Evolutionary conservation across 768 basidiomycete species (phyloP), one percentile per base, ranked within the genome.

Genomic region (Lactifluus piperatus): DNA sequence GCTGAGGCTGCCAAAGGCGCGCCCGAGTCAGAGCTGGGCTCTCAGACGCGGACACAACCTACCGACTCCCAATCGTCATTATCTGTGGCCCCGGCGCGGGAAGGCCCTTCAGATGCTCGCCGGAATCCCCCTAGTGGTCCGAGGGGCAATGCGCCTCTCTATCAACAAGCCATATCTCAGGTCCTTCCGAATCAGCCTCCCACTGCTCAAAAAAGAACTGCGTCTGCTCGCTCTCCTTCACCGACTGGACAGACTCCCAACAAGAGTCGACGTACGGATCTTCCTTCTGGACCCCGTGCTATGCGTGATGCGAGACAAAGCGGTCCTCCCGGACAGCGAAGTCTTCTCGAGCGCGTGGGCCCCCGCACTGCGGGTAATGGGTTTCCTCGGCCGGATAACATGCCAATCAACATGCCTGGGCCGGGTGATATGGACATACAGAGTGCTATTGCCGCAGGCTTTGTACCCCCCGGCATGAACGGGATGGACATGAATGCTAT

Each of bases 201-300:
- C 20, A 53, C 58, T n/a, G 61, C 64, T 26, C 67, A 68, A 47
- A 68, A 68, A 46, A 62, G 67, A 51, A 61, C 63, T 6, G 67
- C 67, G 1, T 67, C 67, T 26, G 67, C 65, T 11, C 67, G 67
- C 20, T 64, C 67, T 8, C 70, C 67, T 6, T 68, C 69, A 13
- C 65, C 68, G 16, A 51, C 46, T 45, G 64, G 64, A 14, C 64
- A 63, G 26, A 52, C 20, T 22, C 62, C 86, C 5, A 82, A 81
- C 65, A 92, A 92, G 71, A 72, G 81, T 13, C 78, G 88, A 62
- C 81, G 87, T 61, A 84, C 79, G 29, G 89, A 91, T 62, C 74
- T 88, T 1, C 93, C 93, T 1, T 87, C 86, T 2, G 91, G 88
- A 24, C 93, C 93, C 20, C 81, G 93, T 52, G 91, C 90, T 2